Evolutionary conservation across 2,329 filamentous ascomycete species (phyloP), one percentile per base, ranked within the genome.

Genomic region (Hysterium pulicare): DNA sequence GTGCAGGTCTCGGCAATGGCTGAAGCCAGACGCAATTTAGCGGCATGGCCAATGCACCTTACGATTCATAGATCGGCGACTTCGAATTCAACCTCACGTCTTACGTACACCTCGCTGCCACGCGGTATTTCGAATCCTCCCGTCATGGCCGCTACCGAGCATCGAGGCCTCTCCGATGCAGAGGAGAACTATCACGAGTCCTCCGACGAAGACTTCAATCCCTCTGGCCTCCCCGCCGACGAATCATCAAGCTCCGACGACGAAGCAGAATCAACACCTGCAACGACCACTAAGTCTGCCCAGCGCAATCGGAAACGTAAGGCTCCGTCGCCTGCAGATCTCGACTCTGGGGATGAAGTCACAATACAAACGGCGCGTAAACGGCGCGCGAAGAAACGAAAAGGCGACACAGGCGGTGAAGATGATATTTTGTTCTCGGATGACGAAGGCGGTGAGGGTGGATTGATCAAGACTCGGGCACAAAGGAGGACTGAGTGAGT

Each of bases 181-280:
- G 54, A 61, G 63, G 42, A 58, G 60, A 74, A 79, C 23, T 76
- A 79, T 45, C 70, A 79, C 45, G 87, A 87, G 55, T 79, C 75
- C 13, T 87, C 84, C 2, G 83, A 83, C 3, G 81, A 87, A 51
- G 85, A 89, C 59, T 86, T 84, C 8, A 84, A 88, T 58, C 88
- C 88, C 48, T 77, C 82, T 19, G 79, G 78, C n/a, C 81, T 21
- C 55, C 67, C 28, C 62, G 61, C 52, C 23, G 73, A 69, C 13
- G 71, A 66, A 11, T 74, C 73, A 9, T 78, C 77, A 4, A 81
- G 77, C 43, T 75, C 75, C 6, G 64, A 61, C 17, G 69, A 69
- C 38, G 58, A 63, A 30, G 68, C 62, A 36, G 51, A 47, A 33
- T 42, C 48, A 3, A 40, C 48, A 10, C 15, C 34, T 6, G 15